Percentiles rank a stretch among this genome's conserved stretches.
Conservation (phyloP, 257 asterid genomes). For the Penstemon davidsonii region DNA sequence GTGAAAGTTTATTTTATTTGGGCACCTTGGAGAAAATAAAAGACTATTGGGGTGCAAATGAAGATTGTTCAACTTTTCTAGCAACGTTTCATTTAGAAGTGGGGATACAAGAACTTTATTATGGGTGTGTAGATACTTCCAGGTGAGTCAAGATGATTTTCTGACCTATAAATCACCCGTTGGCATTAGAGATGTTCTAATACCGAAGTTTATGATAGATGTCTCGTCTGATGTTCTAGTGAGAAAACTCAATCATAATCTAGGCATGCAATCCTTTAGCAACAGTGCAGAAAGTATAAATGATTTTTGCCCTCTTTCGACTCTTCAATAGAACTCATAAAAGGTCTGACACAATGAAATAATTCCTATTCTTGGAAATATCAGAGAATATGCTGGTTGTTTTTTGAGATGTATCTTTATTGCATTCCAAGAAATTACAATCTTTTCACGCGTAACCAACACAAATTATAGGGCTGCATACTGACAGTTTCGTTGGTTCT, state of each 20-base stretch:
- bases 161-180: constrained; percentile 1
- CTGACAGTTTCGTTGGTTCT: constrained; percentile 22
- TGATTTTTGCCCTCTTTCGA: too few relatives aligned
- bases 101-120: constrained; percentile 78
- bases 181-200: constrained; percentile 21
- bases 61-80: constrained; percentile 11
- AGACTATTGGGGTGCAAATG: constrained; percentile 41
- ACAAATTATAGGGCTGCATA: constrained; percentile 12
- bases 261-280: neutral
- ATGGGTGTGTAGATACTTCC: constrained; percentile 81
- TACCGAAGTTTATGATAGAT: constrained; percentile 10
- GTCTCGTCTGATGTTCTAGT: neutral
- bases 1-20: constrained; percentile 52
- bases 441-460: neutral
- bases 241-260: constrained; percentile 1
- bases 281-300: neutral
- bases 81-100: constrained; percentile 68
- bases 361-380: neutral
- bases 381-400: neutral
- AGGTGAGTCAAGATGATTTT: constrained; percentile 49
- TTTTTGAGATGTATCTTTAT: neutral
- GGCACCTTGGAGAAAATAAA: constrained; percentile 58
- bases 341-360: neutral
- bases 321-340: too few relatives aligned
- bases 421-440: constrained; percentile 1